Conservation (phyloP, 495 filamentous ascomycete genomes). For the Aspergillus panamensis region DNA sequence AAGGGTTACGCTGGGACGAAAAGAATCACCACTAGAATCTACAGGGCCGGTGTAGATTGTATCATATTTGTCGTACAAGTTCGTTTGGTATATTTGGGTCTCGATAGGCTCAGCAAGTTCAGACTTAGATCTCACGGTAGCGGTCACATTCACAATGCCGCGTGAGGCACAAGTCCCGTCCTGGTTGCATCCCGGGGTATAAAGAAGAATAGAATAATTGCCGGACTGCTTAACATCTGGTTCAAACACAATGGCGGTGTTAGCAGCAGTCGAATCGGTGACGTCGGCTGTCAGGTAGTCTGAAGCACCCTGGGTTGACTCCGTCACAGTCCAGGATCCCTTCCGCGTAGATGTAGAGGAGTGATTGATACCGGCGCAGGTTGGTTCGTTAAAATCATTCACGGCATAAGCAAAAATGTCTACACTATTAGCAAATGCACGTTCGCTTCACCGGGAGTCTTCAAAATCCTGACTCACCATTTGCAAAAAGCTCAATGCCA, state of each 20-base stretch:
- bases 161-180: slow-evolving; percentile 73
- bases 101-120: slow-evolving; percentile 36
- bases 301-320: slow-evolving; percentile 59
- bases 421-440: slow-evolving; percentile 25
- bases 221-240: slow-evolving; percentile 87
- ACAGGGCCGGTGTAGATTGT: slow-evolving; percentile 80
- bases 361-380: slow-evolving; percentile 63
- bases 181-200: slow-evolving; percentile 82
- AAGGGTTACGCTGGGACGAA: slow-evolving; percentile 79
- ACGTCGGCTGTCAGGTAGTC: slow-evolving; percentile 73
- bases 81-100: slow-evolving; percentile 73
- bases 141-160: slow-evolving; percentile 77
- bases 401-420: slow-evolving; percentile 83
- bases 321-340: slow-evolving; percentile 68
- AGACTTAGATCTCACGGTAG: slow-evolving; percentile 55
- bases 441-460: background rate
- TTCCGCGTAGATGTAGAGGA: slow-evolving; percentile 62
- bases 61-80: slow-evolving; percentile 92
- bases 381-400: slow-evolving; percentile 82
- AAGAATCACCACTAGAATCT: slow-evolving; percentile 67
- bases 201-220: slow-evolving; percentile 82
- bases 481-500: slow-evolving; percentile 85
- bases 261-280: slow-evolving; percentile 48
- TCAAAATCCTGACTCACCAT: slow-evolving; percentile 43
- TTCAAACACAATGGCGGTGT: slow-evolving; percentile 64